A percentile compares a stretch with the other conserved stretches of the same genome.
Conservation (phyloP, 192 early-diverging fungal genomes). For the Thamnidium elegans region DNA sequence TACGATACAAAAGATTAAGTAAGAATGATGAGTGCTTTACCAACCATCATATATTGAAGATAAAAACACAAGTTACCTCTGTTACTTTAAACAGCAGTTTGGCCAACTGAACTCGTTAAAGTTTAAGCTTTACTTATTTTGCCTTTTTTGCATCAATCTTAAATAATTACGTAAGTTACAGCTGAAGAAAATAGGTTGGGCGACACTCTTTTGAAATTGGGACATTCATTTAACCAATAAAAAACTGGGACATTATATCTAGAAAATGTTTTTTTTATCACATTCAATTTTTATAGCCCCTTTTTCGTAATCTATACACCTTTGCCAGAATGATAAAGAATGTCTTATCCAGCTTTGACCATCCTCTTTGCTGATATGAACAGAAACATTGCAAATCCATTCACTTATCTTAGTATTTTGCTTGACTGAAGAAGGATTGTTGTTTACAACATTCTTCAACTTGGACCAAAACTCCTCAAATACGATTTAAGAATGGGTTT, state of each 20-base stretch:
- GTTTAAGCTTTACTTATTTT: too few species aligned
- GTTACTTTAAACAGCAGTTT: too few species aligned
- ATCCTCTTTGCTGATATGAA: constrained; percentile 16
- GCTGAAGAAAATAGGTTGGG: too few species aligned
- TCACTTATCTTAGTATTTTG: constrained; percentile 1
- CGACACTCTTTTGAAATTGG: neutral
- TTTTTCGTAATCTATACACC: constrained; percentile 14
- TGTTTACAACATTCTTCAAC: constrained; percentile 19
- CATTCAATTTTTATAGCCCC: constrained; percentile 1
- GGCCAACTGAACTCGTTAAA: too few species aligned
- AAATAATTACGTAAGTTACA: too few species aligned
- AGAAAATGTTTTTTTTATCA: neutral
- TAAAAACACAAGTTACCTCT: too few species aligned
- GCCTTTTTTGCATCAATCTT: too few species aligned
- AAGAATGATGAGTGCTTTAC: too few species aligned
- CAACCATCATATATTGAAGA: too few species aligned
- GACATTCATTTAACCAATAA: neutral
- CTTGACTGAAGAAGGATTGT: constrained; percentile 12
- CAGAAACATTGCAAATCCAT: constrained; percentile 6
- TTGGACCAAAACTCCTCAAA: constrained; percentile 36
- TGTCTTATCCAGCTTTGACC: constrained; percentile 17
- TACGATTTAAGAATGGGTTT: constrained; percentile 24
- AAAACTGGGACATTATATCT: neutral
- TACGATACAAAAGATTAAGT: too few species aligned
- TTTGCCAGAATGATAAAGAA: constrained; percentile 15